Evolutionary conservation across 495 filamentous ascomycete genomes (phyloP), one percentile per base, ranked within the genome.

Genomic region (Aspergillus bridgeri): DNA sequence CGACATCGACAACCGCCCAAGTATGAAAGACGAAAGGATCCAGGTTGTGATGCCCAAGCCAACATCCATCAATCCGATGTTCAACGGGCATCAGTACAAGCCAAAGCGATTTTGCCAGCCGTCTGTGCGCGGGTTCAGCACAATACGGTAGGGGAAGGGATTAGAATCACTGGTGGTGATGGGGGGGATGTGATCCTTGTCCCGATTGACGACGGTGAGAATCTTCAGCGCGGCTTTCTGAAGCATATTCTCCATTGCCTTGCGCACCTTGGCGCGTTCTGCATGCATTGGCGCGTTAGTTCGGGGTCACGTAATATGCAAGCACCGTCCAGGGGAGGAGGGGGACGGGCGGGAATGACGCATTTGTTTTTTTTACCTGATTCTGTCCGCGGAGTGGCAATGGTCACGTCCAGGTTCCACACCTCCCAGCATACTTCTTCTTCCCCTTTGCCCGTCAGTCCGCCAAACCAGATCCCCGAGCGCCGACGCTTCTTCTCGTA

Each of bases 351-450:
- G 27, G 29, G 42, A 23, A 23, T 48, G 17, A 24, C 19, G 11
- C 11, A 68, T 69, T 60, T 7, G 2, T 6, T 7, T 29, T 1
- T 7, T 3, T 3, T 79, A 96, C 93, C 93, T 54, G 84, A 86
- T 60, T 98, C 95, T 5, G 91, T 96, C 69, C 87, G 76, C 29
- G 92, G 91, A 51, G 87, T 92, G 3, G 91, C 89, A 23, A 98
- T 83, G 9, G 92, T 96, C 29, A 98, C 90, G 70, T 92, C 91
- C 62, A 98, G 71, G 21, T 87, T 88, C 94, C 94, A 98, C 60
- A 84, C 86, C 79, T 98, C 94, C 94, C 94, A 98, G 63, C 90
- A 94, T 2, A 97, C 85, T 69, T 96, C 93, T 67, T 98, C 92
- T 51, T 94, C 91, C 5, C 83, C 85, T 65, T 89, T 90, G 25